These are phyloP conservation scores for Fusarium palustre DNA, from an alignment of 2,329 filamentous ascomycete species.

Conservation along the genomic window DNA sequence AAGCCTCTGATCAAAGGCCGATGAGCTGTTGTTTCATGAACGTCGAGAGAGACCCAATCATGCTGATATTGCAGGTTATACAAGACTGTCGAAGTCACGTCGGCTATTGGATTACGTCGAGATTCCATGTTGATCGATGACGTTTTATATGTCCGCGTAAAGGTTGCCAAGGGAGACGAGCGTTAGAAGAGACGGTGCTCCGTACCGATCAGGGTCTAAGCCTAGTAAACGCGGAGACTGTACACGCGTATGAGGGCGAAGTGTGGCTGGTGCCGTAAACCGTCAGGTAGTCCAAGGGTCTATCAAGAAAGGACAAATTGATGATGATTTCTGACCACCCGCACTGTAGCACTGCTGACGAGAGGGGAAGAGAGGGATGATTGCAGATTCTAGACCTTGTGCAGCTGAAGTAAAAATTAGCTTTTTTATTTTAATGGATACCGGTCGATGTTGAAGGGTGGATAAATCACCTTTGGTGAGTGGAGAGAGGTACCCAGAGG, in stretches of 20 bases:
- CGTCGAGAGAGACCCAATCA: conserved; percentile 73
- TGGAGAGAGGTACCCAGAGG: background rate
- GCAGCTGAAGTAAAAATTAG: conserved; percentile 15
- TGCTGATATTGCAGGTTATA: conserved; percentile 82
- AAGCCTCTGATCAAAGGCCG: conserved; percentile 78
- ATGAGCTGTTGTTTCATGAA: conserved; percentile 60
- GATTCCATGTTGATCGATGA: conserved; percentile 28
- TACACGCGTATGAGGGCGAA: conserved; percentile 15
- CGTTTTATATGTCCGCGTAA: conserved; percentile 8
- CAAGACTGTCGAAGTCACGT: conserved; percentile 62
- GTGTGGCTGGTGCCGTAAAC: background rate
- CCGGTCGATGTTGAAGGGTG: conserved; percentile 4
- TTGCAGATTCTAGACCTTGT: conserved; percentile 18
- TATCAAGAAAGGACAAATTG: background rate
- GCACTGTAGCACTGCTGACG: background rate
- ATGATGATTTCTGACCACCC: background rate
- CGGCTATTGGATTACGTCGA: conserved; percentile 26
- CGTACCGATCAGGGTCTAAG: conserved; percentile 4
- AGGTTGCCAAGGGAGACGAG: conserved; percentile 13
- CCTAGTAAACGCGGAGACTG: conserved; percentile 4
- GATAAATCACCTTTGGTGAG: background rate
- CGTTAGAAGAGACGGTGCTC: background rate
- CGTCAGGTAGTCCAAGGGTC: background rate
- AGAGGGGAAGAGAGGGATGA: conserved; percentile 6
- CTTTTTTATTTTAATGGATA: conserved; percentile 30